Conservation (phyloP, 768 basidiomycete genomes). For the Arthromyces matolae region DNA sequence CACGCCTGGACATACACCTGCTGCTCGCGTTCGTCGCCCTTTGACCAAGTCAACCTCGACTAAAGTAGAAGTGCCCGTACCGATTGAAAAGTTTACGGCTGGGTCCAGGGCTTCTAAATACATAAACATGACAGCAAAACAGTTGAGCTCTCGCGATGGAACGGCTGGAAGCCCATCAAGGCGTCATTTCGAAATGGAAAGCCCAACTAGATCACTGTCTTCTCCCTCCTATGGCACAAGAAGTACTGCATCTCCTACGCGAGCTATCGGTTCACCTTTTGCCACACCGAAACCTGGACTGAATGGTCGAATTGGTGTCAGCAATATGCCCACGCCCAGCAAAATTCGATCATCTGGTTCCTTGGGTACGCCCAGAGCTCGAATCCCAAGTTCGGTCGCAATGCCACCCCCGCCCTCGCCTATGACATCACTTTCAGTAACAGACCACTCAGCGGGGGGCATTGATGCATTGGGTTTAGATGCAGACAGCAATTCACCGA, state of each 20-base stretch:
- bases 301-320: slow-evolving; percentile 31
- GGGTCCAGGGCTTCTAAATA: slow-evolving; percentile 87
- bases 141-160: slow-evolving; percentile 53
- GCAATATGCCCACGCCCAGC: slow-evolving; percentile 29
- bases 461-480: slow-evolving; percentile 31
- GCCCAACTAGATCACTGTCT: slow-evolving; percentile 25
- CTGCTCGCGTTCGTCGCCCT: slow-evolving; percentile 28
- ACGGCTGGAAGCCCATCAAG: slow-evolving; percentile 30
- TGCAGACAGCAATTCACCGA: slow-evolving; percentile 33
- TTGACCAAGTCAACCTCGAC: slow-evolving; percentile 30
- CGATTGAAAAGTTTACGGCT: slow-evolving; percentile 57
- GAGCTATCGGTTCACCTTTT: slow-evolving; percentile 59
- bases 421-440: slow-evolving; percentile 34
- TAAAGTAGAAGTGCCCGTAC: slow-evolving; percentile 28
- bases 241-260: slow-evolving; percentile 37
- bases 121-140: slow-evolving; percentile 78
- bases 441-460: slow-evolving; percentile 20
- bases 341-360: slow-evolving; percentile 33
- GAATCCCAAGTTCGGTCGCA: slow-evolving; percentile 67
- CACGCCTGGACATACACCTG: slow-evolving; percentile 36
- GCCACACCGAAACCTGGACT: slow-evolving; percentile 60
- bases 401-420: slow-evolving; percentile 84
- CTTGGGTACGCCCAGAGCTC: slow-evolving; percentile 56
- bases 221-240: slow-evolving; percentile 34
- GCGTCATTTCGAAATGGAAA: slow-evolving; percentile 17